These are phyloP conservation scores for Xerocomus spinulosus DNA, from an alignment of 768 basidiomycete species.

Conservation along the genomic window DNA sequence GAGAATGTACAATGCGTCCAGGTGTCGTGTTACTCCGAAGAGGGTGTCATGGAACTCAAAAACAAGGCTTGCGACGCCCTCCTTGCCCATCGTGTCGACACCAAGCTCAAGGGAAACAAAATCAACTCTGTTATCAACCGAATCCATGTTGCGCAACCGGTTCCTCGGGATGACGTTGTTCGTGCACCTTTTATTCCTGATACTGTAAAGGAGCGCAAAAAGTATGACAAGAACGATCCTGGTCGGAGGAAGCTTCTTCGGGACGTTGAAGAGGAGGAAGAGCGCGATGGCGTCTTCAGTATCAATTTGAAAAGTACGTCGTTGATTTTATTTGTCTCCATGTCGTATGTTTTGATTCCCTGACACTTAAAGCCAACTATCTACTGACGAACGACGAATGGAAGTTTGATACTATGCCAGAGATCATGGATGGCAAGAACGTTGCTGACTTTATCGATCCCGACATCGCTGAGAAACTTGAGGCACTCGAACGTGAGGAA, in stretches of 20 bases:
- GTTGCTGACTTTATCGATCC: conserved; percentile 98
- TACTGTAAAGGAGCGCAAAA: conserved; percentile 64
- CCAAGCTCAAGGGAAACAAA: conserved; percentile 90
- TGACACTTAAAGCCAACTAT: conserved; percentile 71
- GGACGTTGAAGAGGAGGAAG: conserved; percentile 82
- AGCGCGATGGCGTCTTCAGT: conserved; percentile 88
- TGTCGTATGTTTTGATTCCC: not conserved
- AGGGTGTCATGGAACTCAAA: conserved; percentile 96
- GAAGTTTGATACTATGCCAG: conserved; percentile 97
- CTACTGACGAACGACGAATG: conserved; percentile 84
- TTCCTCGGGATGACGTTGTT: conserved; percentile 84
- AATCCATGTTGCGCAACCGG: conserved; percentile 92
- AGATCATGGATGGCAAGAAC: conserved; percentile 98
- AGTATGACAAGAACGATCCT: conserved; percentile 86
- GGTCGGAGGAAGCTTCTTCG: conserved; percentile 66
- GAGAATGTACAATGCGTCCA: conserved; percentile 75
- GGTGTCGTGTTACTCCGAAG: conserved; percentile 93
- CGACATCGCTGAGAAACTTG: conserved; percentile 94
- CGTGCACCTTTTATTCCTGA: conserved; percentile 90
- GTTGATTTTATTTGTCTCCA: not conserved
- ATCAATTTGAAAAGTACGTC: conserved; percentile 79
- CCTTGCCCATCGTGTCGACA: conserved; percentile 90
- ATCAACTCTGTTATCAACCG: conserved; percentile 91
- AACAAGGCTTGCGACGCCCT: conserved; percentile 94
- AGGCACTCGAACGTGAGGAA: conserved; percentile 95